Evolutionary conservation across 2,329 filamentous ascomycete genomes (phyloP).

Genomic region (Calonectria ilicicola): DNA sequence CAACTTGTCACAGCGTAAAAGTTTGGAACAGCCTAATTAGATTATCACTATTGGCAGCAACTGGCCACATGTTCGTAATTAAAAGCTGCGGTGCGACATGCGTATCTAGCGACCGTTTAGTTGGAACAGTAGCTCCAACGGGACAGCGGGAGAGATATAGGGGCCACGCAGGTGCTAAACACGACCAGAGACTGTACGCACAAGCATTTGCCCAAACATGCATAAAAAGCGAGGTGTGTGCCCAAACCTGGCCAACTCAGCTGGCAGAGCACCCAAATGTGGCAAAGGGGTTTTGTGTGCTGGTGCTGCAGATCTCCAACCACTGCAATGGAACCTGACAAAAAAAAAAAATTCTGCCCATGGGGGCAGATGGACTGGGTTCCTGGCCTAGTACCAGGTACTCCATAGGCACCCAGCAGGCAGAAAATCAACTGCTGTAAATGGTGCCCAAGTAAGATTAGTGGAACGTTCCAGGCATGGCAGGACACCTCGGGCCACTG

Average conservation of each 20-base stretch:
- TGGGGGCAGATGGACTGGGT: not conserved
- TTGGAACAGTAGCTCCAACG: not conserved
- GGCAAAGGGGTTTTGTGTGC: not conserved
- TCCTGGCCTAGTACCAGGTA: not conserved
- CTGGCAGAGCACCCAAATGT: not conserved
- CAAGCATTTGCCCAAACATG: not conserved
- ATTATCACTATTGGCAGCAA: not conserved
- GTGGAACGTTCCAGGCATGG: slow-evolving; percentile 39
- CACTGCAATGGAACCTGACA: not conserved
- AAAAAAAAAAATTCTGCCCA: not conserved
- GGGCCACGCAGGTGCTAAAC: not conserved
- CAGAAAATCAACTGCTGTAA: slow-evolving; percentile 9
- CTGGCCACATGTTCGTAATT: slow-evolving; percentile 8
- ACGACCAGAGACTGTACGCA: not conserved
- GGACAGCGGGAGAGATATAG: not conserved
- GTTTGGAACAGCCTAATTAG: not conserved
- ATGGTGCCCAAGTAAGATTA: slow-evolving; percentile 35
- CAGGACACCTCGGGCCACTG: slow-evolving; percentile 6
- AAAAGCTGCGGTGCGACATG: slow-evolving; percentile 4
- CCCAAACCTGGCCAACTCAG: not conserved
- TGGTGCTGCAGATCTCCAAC: not conserved
- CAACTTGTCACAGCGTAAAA: not conserved
- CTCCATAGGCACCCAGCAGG: slow-evolving; percentile 22
- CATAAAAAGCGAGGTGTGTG: not conserved
- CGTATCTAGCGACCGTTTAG: not conserved